phyloP scores from a whole-genome alignment of 1,284 basidiomycete species.

The Marasmius fiardii region DNA sequence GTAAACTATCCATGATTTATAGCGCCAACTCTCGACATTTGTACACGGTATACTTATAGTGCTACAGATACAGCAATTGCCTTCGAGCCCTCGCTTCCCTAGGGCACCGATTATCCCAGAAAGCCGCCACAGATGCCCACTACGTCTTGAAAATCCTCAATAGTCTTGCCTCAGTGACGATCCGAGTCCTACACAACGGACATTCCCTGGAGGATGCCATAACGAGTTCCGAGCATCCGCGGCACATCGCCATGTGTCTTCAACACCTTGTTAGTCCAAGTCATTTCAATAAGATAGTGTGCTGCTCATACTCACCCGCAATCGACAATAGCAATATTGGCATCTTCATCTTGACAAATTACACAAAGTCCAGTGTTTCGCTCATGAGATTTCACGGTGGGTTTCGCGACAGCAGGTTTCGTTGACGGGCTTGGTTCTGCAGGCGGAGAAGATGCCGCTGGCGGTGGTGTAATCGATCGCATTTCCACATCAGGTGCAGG shows the following conservation, averaged over 20 bases:
- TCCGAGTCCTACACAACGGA: slow-evolving; percentile 82
- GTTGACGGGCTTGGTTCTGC: background rate
- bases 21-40: too few species aligned
- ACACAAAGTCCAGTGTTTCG: slow-evolving; percentile 72
- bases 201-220: slow-evolving; percentile 81
- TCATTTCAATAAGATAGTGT: background rate
- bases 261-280: slow-evolving; percentile 7
- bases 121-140: background rate
- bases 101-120: too few species aligned
- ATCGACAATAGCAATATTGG: slow-evolving; percentile 88
- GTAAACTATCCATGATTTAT: too few species aligned
- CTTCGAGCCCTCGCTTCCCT: too few species aligned
- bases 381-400: slow-evolving; percentile 27
- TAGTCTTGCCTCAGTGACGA: slow-evolving; percentile 76
- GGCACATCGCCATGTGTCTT: slow-evolving; percentile 82
- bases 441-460: slow-evolving; percentile 25
- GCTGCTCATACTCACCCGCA: slow-evolving; percentile 69
- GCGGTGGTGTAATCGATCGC: background rate
- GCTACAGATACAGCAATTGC: too few species aligned
- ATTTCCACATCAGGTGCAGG: background rate
- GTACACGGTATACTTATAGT: too few species aligned
- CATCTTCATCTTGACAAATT: slow-evolving; percentile 88
- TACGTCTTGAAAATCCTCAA: slow-evolving; percentile 78
- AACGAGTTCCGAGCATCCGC: slow-evolving; percentile 79
- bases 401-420: background rate